Conservation (phyloP, 495 filamentous ascomycete genomes). For the Neurospora sp. region DNA sequence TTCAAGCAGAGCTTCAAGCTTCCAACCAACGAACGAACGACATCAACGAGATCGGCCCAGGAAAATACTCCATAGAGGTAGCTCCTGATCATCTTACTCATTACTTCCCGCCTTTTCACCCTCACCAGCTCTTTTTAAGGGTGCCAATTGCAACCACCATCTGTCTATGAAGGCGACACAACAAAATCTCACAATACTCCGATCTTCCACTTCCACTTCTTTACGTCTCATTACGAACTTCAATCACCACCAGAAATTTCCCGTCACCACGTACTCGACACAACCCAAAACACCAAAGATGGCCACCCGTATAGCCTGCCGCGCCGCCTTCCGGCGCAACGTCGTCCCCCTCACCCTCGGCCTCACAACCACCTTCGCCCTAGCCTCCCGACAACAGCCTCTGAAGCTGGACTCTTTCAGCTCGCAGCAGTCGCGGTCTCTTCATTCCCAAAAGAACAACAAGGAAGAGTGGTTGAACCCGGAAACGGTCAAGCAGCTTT, state of each 20-base stretch:
- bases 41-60: not conserved
- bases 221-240: not conserved
- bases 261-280: no score
- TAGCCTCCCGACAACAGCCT: slow-evolving; percentile 15
- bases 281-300: not conserved
- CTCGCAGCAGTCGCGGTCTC: not conserved
- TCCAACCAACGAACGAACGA: not conserved
- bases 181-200: not conserved
- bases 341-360: slow-evolving; percentile 15
- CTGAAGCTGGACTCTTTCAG: slow-evolving; percentile 19
- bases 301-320: slow-evolving; percentile 7
- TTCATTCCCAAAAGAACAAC: not conserved
- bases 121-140: not conserved
- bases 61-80: not conserved
- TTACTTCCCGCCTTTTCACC: not conserved
- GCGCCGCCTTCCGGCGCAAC: slow-evolving; percentile 7
- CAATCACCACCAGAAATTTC: not conserved
- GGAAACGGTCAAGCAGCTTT: slow-evolving; percentile 54
- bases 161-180: not conserved
- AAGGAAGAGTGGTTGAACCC: slow-evolving; percentile 33
- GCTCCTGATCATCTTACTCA: not conserved
- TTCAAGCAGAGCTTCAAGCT: not conserved
- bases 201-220: not conserved
- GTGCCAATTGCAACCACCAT: not conserved
- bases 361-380: slow-evolving; percentile 15